Evolutionary conservation across 169 alveolate species (phyloP).

Genomic region (Theileria luwenshuni): DNA sequence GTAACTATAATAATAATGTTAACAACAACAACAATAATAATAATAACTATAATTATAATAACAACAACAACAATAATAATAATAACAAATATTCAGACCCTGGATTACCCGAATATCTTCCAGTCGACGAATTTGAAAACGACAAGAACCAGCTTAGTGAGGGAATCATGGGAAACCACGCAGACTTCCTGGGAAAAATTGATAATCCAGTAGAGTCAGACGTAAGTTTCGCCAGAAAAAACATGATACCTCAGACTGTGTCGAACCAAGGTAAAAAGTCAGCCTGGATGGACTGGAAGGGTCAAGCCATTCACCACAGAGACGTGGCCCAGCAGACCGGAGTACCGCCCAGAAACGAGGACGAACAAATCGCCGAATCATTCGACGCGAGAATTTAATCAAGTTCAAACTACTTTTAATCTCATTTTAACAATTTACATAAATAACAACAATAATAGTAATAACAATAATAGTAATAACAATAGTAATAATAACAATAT

Average conservation of each 20-base stretch:
- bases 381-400: conserved; percentile 86
- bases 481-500: neutral
- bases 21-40: neutral
- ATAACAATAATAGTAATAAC: no score
- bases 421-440: no score
- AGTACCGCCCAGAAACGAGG: conserved; percentile 83
- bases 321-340: conserved; percentile 85
- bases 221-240: conserved; percentile 11
- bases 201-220: conserved; percentile 66
- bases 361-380: conserved; percentile 88
- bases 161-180: conserved; percentile 84
- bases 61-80: neutral
- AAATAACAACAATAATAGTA: no score
- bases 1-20: no score
- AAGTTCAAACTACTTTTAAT: neutral
- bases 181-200: conserved; percentile 80
- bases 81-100: neutral
- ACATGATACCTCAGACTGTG: conserved; percentile 30
- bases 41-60: no score
- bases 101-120: conserved; percentile 79
- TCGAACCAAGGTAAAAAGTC: conserved; percentile 75
- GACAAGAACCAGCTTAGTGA: conserved; percentile 74
- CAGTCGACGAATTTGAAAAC: conserved; percentile 76
- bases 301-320: conserved; percentile 89
- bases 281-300: conserved; percentile 93